phyloP scores from a whole-genome alignment of 1,284 basidiomycete species.

The Volvariella surrecta region DNA sequence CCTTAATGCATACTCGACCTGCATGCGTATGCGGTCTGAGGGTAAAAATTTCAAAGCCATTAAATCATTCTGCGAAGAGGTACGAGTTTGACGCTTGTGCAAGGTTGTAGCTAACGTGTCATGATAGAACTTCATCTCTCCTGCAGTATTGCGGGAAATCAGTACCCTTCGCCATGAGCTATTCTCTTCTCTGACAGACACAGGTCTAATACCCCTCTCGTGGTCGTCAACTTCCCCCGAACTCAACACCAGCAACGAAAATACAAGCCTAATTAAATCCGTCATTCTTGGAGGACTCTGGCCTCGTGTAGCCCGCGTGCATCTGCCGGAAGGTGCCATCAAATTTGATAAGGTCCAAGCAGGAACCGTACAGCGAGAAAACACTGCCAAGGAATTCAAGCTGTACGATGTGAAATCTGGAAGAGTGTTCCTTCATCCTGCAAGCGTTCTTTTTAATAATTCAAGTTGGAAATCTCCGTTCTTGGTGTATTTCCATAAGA shows the following conservation, averaged over 20 bases:
- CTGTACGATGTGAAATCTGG: conserved; percentile 56
- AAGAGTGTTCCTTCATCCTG: conserved; percentile 80
- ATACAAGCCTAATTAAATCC: conserved; percentile 72
- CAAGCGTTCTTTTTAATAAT: conserved; percentile 74
- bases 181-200: conserved; percentile 59
- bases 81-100: conserved; percentile 19
- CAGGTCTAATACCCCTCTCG: conserved; percentile 57
- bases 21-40: conserved; percentile 41
- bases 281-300: conserved; percentile 80
- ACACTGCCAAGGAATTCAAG: conserved; percentile 75
- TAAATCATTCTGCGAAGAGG: conserved; percentile 71
- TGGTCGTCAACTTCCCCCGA: conserved; percentile 35
- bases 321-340: conserved; percentile 64
- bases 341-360: conserved; percentile 79
- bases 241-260: conserved; percentile 52
- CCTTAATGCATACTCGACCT: conserved; percentile 69
- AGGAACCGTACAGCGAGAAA: conserved; percentile 76
- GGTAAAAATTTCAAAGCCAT: conserved; percentile 41
- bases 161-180: conserved; percentile 76
- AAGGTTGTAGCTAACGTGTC: not conserved
- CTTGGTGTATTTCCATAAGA: conserved; percentile 78
- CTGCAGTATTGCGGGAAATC: conserved; percentile 73
- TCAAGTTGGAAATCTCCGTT: conserved; percentile 73
- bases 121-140: conserved; percentile 77
- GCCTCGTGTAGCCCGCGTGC: conserved; percentile 70